Conservation (phyloP, 2,329 filamentous ascomycete genomes). For the Tympanopsis confertula region DNA sequence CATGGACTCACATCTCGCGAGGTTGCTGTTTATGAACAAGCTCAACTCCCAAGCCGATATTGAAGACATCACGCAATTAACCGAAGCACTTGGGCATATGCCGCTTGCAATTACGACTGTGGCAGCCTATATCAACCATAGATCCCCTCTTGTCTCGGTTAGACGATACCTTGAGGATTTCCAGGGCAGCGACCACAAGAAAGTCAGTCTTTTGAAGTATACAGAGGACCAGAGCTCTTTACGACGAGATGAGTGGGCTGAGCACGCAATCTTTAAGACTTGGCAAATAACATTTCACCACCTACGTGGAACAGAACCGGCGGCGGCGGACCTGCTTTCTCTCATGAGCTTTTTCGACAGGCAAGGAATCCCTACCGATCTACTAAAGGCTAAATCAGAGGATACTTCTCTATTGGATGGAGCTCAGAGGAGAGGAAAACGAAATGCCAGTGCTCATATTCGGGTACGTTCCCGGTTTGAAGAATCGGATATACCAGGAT, state of each 20-base stretch:
- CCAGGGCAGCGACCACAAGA: conserved; percentile 14
- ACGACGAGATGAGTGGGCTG: conserved; percentile 16
- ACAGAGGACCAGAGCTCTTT: conserved; percentile 16
- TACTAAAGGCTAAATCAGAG: too few species aligned
- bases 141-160: conserved; percentile 14
- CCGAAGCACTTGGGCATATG: conserved; percentile 14
- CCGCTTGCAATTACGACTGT: conserved; percentile 21
- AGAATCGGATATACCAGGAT: too few species aligned
- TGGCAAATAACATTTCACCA: conserved; percentile 22
- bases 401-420: too few species aligned
- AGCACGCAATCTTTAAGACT: conserved; percentile 20
- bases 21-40: conserved; percentile 16
- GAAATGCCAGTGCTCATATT: too few species aligned
- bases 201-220: conserved; percentile 12
- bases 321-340: conserved; percentile 15
- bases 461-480: too few species aligned
- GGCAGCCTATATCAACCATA: conserved; percentile 16
- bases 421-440: too few species aligned
- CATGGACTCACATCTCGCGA: conserved; percentile 12
- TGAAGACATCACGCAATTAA: conserved; percentile 9
- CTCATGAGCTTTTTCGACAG: background rate
- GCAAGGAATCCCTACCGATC: background rate
- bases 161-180: conserved; percentile 25
- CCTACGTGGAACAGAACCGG: conserved; percentile 9
- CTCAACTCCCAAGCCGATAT: conserved; percentile 5